Base-by-base conservation (phyloP, 305 asterid species). In the Solanum hybrid region DNA sequence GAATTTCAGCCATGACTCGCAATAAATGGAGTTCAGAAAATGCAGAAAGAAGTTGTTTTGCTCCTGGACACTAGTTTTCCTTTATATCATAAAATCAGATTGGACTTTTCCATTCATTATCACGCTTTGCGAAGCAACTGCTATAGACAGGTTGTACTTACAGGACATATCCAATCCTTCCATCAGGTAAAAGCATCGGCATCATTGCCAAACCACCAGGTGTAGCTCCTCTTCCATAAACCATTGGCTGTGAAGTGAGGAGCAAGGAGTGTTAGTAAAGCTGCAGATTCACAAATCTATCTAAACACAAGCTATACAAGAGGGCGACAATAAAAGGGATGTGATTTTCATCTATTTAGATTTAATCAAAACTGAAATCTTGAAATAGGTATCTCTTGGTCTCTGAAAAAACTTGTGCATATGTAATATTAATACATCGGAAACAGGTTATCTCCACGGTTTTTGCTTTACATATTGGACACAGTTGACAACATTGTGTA, bases 131-230 rank as follows among this genome's bases (percentile, higher is more conserved):
- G 5, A 85, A 85, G 87, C 73, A 22, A 29, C 26, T 10, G 42
- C 24, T 60, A 86, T 45, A 60, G 88, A 87, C 90, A 32, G 45
- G 37, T 19, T 87, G 77, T 89, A 95, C 99, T 97, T 93, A 97
- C 99, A 97, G 92, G 82, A 97, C 99, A 93, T 97, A 97, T 93
- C 99, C 99, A 89, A 97, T 95, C 94, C 99, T 94, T 86, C 99
- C 99, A 93, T 96, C 99, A 19, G 99, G 99, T 90, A 96, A 94
- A 92, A 97, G 97, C 99, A 97, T 95, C 9, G 99, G 99, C 96
- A 97, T 93, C 99, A 97, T 97, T 45, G 99, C 97, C 98, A 97
- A 93, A 82, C 99, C 99, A 73, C 90, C 89, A 75, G 99, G 97
- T 22, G 96, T 31, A 84, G 93, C 93, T 88, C 98, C 99, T 85